These are phyloP conservation scores for Paratinospora sagittata DNA, from an alignment of 164 flowering plant species.

Conservation along the genomic window DNA sequence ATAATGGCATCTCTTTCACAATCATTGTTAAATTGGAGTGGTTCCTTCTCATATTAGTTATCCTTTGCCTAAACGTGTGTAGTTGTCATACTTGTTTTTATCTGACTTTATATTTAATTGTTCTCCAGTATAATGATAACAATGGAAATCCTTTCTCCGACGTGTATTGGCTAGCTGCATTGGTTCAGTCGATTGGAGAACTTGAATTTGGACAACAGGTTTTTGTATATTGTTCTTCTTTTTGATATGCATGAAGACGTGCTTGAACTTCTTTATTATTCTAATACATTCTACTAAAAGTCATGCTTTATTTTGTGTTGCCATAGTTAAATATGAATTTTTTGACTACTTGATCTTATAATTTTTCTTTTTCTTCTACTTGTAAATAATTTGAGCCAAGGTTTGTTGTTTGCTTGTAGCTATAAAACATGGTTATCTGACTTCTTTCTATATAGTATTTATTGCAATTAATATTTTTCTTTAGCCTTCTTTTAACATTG, in stretches of 20 bases:
- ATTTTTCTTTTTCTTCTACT: no score
- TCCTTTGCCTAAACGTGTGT: no score
- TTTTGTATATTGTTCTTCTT: slow-evolving; percentile 11
- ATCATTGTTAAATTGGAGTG: no score
- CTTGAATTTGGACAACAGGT: slow-evolving; percentile 99
- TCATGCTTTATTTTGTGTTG: not conserved
- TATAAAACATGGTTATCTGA: no score
- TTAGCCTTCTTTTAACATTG: no score
- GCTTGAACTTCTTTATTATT: not conserved
- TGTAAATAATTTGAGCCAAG: no score
- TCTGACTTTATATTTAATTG: not conserved
- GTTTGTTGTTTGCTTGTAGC: no score
- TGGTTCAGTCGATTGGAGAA: slow-evolving; percentile 79
- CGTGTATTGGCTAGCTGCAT: slow-evolving; percentile 86
- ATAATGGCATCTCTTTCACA: no score
- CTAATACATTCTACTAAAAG: not conserved
- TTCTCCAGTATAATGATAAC: slow-evolving; percentile 82
- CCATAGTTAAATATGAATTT: not conserved
- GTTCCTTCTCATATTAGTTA: no score
- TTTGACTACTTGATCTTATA: not conserved
- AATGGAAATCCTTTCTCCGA: slow-evolving; percentile 88
- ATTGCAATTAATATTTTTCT: no score
- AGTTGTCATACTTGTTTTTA: no score
- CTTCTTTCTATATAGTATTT: no score
- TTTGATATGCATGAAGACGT: slow-evolving; percentile 5